Percentiles rank a stretch among this genome's conserved stretches.
Evolutionary conservation across 257 asterid genomes (phyloP).

Genomic region (Fraxinus americana): DNA sequence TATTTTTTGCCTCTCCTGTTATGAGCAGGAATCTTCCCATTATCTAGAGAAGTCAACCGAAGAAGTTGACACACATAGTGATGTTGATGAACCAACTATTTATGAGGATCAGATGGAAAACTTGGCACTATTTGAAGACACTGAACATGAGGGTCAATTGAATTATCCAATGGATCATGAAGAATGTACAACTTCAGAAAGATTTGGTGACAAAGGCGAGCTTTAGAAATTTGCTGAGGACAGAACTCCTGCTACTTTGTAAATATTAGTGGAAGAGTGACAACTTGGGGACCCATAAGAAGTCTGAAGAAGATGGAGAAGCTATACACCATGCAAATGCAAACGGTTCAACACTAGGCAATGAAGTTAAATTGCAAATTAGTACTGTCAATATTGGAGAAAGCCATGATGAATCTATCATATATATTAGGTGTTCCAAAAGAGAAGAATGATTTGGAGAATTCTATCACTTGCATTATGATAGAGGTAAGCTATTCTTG

Average conservation of each 20-base stretch:
- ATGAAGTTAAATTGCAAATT: not conserved
- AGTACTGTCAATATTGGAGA: slow-evolving; percentile 1
- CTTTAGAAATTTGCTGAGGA: not conserved
- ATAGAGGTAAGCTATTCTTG: not conserved
- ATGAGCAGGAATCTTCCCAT: slow-evolving; percentile 19
- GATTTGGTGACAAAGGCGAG: not conserved
- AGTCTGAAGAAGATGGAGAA: slow-evolving; percentile 2
- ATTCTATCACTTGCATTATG: not conserved
- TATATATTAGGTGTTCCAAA: not conserved
- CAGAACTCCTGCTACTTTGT: not conserved
- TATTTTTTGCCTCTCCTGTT: not conserved
- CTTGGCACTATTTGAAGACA: slow-evolving; percentile 10
- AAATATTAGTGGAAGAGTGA: slow-evolving; percentile 8
- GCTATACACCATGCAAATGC: not conserved
- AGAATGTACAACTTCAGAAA: slow-evolving; percentile 10
- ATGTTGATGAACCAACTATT: slow-evolving; percentile 5
- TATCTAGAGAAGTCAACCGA: slow-evolving; percentile 20
- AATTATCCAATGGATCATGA: slow-evolving; percentile 3
- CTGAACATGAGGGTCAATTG: slow-evolving; percentile 2
- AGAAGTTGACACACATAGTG: slow-evolving; percentile 16
- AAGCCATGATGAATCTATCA: not conserved
- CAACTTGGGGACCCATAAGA: not conserved
- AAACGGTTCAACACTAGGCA: not conserved
- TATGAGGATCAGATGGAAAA: slow-evolving; percentile 21
- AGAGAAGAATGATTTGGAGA: not conserved